Conservation (phyloP, 208 protist species). For the Crithidia thermophila region DNA sequence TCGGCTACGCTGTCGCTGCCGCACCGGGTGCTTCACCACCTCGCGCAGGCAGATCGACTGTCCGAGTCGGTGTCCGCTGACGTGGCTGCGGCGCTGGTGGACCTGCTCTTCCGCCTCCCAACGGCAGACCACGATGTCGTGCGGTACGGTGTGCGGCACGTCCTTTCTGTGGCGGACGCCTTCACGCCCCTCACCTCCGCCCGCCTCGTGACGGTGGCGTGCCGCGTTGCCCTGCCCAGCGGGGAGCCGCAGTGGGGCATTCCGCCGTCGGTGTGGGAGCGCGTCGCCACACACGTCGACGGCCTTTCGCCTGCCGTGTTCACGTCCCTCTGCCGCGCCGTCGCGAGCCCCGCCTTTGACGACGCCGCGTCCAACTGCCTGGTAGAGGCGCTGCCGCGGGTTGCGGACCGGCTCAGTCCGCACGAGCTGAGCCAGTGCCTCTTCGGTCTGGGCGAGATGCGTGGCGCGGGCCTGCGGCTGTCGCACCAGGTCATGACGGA, state of each 20-base stretch:
- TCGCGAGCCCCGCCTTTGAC: slow-evolving; percentile 12
- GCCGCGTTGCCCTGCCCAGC: background rate
- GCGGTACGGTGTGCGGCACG: slow-evolving; percentile 1
- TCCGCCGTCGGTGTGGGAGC: background rate
- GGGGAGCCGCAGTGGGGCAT: background rate
- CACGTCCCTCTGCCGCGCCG: slow-evolving; percentile 17
- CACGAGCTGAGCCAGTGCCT: slow-evolving; percentile 52
- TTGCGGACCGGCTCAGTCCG: slow-evolving; percentile 50
- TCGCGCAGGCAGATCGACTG: slow-evolving; percentile 22
- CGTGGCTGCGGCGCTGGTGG: slow-evolving; percentile 14
- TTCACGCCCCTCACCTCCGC: background rate
- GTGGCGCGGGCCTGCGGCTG: slow-evolving; percentile 61
- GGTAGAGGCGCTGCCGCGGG: slow-evolving; percentile 41
- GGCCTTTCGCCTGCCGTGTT: slow-evolving; percentile 15
- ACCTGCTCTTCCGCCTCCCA: background rate
- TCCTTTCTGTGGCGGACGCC: slow-evolving; percentile 9
- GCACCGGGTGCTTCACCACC: slow-evolving; percentile 24
- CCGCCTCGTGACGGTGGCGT: background rate
- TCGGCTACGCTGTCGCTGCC: slow-evolving; percentile 3
- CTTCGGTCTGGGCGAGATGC: slow-evolving; percentile 62
- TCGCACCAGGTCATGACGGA: slow-evolving; percentile 75
- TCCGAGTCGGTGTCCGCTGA: background rate
- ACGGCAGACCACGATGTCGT: background rate
- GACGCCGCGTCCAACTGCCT: slow-evolving; percentile 30
- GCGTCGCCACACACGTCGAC: background rate